phyloP scores from a whole-genome alignment of 2,329 filamentous ascomycete species.

The Xylariaceae sp. region DNA sequence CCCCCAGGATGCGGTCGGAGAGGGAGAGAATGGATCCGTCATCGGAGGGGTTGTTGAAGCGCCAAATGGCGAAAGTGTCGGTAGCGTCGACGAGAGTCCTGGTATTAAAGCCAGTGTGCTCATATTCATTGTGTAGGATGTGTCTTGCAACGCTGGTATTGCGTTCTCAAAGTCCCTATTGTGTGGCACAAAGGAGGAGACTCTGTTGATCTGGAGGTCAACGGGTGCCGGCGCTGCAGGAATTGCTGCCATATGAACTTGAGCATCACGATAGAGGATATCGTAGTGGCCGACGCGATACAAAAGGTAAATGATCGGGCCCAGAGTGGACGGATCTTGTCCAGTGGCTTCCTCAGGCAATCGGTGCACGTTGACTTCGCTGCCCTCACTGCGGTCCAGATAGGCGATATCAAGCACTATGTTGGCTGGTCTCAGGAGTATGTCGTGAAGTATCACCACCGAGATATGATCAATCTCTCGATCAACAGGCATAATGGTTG shows the following conservation, averaged over 20 bases:
- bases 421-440: slow-evolving; percentile 71
- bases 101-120: slow-evolving; percentile 44
- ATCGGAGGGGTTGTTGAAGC: slow-evolving; percentile 31
- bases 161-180: slow-evolving; percentile 38
- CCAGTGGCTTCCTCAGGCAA: slow-evolving; percentile 52
- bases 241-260: slow-evolving; percentile 25
- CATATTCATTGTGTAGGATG: slow-evolving; percentile 40
- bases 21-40: slow-evolving; percentile 30
- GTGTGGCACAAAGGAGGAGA: slow-evolving; percentile 42
- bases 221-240: slow-evolving; percentile 27
- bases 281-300: slow-evolving; percentile 87
- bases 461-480: slow-evolving; percentile 91
- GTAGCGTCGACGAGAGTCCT: slow-evolving; percentile 32
- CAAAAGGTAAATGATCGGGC: slow-evolving; percentile 51
- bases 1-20: slow-evolving; percentile 37
- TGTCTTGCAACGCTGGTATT: slow-evolving; percentile 34
- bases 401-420: slow-evolving; percentile 85
- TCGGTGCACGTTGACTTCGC: slow-evolving; percentile 65
- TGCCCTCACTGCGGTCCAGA: slow-evolving; percentile 76
- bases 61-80: slow-evolving; percentile 25
- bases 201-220: slow-evolving; percentile 49
- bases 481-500: slow-evolving; percentile 65
- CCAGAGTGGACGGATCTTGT: slow-evolving; percentile 39
- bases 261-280: slow-evolving; percentile 63
- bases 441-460: slow-evolving; percentile 68